Evolutionary conservation across 768 basidiomycete species (phyloP), one percentile per base, ranked within the genome.

Genomic region (Lanmaoa rubissima): DNA sequence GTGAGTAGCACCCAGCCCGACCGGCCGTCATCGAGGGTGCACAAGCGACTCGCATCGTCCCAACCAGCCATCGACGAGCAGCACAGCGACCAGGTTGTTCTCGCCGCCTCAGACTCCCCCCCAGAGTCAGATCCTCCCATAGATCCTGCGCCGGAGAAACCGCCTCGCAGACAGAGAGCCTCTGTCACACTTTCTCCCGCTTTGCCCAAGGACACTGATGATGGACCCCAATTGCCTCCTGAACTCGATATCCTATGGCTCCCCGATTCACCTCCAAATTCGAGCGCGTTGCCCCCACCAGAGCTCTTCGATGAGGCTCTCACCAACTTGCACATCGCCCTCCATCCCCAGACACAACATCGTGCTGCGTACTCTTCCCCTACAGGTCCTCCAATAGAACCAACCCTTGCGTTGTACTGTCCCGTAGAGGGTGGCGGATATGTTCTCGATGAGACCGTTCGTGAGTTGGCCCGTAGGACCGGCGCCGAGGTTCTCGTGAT

Each of bases 341-440:
- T 94, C 35, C 91, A 92, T 70, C 90, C 92, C 2, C 85, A 90
- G 70, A 87, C 86, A 5, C 92, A 94, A 67, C 83, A 90, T 60
- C 80, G 83, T 19, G 85, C 90, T 13, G 76, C 84, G 0, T 86
- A 85, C 71, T 57, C 82, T 14, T 74, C 86, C 11, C 70, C 77
- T 4, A 66, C 79, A 7, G 82, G 81, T 16, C 76, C 82, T 28
- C 79, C 82, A 0, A 64, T 83, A 32, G 92, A 94, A 67, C 93
- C 93, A 4, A 91, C 90, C 0, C 75, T 95, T n/a, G 90, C 85
- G 0, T 72, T 95, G 5, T 93, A 91, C 70, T 92, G 90, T 60
- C 95, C 94, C 7, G 42, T 68, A 46, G 87, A 90, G 69, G 94
- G 94, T 35, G 92, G 91, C 6, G 87, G 92, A 59, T 86, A 89